Evolutionary conservation across 805 yeast species (phyloP).

Genomic region (Hanseniaspora guilliermondii): DNA sequence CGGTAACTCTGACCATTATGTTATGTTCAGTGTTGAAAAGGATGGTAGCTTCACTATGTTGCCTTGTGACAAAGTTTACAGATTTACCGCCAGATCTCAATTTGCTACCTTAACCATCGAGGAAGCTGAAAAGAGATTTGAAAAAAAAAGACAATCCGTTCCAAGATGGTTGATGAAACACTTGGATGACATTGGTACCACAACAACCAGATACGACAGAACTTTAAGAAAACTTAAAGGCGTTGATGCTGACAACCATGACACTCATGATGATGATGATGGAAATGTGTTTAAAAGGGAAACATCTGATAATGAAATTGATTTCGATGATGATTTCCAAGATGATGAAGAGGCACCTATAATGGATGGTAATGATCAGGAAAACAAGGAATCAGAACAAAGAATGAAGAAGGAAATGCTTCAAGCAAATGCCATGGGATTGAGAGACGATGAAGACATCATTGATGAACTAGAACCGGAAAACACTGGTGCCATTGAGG

Average conservation of each 20-base stretch:
- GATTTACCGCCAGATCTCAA: slow-evolving; percentile 83
- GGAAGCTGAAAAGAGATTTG: slow-evolving; percentile 93
- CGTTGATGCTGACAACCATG: slow-evolving; percentile 31
- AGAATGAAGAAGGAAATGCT: slow-evolving; percentile 76
- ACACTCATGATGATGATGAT: slow-evolving; percentile 19
- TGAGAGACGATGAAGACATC: slow-evolving; percentile 46
- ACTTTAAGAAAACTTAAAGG: slow-evolving; percentile 36
- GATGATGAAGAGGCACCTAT: slow-evolving; percentile 99
- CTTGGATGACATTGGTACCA: slow-evolving; percentile 50
- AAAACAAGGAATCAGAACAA: slow-evolving; percentile 75
- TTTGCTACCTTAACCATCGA: slow-evolving; percentile 89
- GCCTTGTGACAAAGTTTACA: slow-evolving; percentile 89
- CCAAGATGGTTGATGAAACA: slow-evolving; percentile 96
- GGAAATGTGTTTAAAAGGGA: slow-evolving; percentile 39
- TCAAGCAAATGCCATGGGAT: slow-evolving; percentile 59
- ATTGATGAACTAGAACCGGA: slow-evolving; percentile 63
- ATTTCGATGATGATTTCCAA: slow-evolving; percentile 91
- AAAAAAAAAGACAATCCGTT: slow-evolving; percentile 51
- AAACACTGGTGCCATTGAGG: slow-evolving; percentile 75
- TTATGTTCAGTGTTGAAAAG: slow-evolving; percentile 68
- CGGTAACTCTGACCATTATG: slow-evolving; percentile 69
- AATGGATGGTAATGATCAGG: slow-evolving; percentile 91
- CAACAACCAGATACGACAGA: slow-evolving; percentile 41
- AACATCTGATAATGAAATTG: slow-evolving; percentile 83
- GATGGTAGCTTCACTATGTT: slow-evolving; percentile 78